Percentiles rank a stretch among this genome's conserved stretches.
Conservation (phyloP, 495 filamentous ascomycete species). For the Daldinia bambusicola region DNA sequence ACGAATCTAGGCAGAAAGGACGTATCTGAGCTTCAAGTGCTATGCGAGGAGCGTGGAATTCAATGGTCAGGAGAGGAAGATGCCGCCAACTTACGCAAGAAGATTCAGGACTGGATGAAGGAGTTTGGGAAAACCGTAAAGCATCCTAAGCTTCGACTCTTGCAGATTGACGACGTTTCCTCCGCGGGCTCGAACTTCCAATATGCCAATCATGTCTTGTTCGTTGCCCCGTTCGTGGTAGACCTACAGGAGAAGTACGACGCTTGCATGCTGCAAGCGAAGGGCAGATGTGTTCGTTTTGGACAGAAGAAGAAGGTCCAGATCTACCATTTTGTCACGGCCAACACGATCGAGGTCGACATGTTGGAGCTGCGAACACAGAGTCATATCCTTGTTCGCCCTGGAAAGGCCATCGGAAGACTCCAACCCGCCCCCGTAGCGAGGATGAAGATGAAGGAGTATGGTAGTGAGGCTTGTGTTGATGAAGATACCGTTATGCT, state of each 20-base stretch:
- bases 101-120: background rate
- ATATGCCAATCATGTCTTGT: constrained; percentile 80
- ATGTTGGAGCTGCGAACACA: constrained; percentile 56
- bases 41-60: constrained; percentile 6
- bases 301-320: constrained; percentile 74
- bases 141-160: constrained; percentile 65
- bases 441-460: background rate
- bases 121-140: background rate
- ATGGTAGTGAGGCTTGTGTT: background rate
- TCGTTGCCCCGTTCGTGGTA: constrained; percentile 69
- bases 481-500: constrained; percentile 1
- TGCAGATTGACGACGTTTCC: constrained; percentile 70
- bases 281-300: constrained; percentile 72
- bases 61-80: background rate
- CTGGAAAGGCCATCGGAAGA: constrained; percentile 19
- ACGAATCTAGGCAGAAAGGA: background rate
- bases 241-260: constrained; percentile 67
- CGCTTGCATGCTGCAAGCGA: constrained; percentile 73
- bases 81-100: background rate
- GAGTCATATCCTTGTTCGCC: constrained; percentile 11
- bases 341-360: constrained; percentile 75
- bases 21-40: background rate
- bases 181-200: constrained; percentile 79
- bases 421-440: background rate
- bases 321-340: constrained; percentile 73